Base-by-base conservation (phyloP, 352 stramenopile genomes). In the Globisporangium camurandrum region DNA sequence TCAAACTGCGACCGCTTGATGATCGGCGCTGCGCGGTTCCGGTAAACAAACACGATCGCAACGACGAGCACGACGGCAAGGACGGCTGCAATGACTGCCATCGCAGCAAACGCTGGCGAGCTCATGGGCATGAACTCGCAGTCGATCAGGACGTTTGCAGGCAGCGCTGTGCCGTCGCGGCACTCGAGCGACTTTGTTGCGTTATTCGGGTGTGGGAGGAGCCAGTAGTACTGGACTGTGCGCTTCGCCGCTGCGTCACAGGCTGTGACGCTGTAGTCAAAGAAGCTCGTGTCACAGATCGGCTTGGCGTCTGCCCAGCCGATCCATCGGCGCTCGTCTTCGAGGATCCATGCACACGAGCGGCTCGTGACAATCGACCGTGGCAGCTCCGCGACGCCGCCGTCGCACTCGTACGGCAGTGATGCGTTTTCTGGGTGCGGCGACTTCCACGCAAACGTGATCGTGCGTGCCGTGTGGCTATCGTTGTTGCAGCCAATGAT, bases 1-100 rank as follows among this genome's bases (percentile, higher is more conserved):
- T 69, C 54, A 36, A 46, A 77, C 41, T 81, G 69, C 14, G 66
- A 72, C 0, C 66, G 64, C 36, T 67, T 69, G 40, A 81, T 63
- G 40, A 77, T 62, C 0, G 66, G 51, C 8, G 17, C 41, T 4
- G 57, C 36, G 27, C 70, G 70, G 20, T 71, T 36, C 0, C 36
- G 11, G 46, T 62, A 48, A 7, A 82, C 54, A 30, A 76, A 59
- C 5, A 46, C 19, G 17, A 65, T 61, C 31, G 46, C 26, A 4
- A 14, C 22, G 3, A 65, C 3, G 4, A 56, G 23, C 6, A 67
- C 3, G 0, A 43, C 37, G 2, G 46, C 27, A 30, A 61, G 27
- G n/a, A 62, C 24, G 19, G 51, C 8, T 4, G 39, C 31, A 22
- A 70, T 36, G 23, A 72, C 39, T 4, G 54, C 24, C 8, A 67